Percentiles rank a stretch among this genome's conserved stretches.
These are phyloP conservation scores for Spizellomyces punctatus DNA, from an alignment of 192 early-diverging fungal species.

Conservation along the genomic window DNA sequence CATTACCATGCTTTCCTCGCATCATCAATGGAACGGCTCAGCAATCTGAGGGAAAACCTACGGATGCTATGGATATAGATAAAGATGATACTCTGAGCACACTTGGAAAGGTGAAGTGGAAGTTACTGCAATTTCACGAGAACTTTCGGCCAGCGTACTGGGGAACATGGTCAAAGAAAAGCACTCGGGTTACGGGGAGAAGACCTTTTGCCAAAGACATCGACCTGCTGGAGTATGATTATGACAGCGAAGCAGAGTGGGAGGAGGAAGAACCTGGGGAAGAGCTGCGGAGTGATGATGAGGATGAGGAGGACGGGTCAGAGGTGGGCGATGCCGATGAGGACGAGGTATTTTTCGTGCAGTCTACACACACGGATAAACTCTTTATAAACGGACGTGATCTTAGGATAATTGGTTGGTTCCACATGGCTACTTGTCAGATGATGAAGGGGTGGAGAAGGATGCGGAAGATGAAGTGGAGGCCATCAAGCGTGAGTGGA, in stretches of 20 bases:
- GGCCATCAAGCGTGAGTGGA: not conserved
- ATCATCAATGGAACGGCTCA: too few relatives aligned
- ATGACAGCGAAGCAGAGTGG: conserved; percentile 92
- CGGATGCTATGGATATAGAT: too few relatives aligned
- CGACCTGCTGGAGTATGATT: conserved; percentile 73
- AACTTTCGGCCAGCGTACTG: conserved; percentile 77
- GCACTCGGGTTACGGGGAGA: conserved; percentile 56
- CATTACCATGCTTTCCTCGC: too few relatives aligned
- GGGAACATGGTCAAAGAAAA: conserved; percentile 77
- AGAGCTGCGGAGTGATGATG: conserved; percentile 76
- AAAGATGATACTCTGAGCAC: too few relatives aligned
- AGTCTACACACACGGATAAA: too few relatives aligned
- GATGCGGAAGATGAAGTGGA: conserved; percentile 23
- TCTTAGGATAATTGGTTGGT: conserved; percentile 73
- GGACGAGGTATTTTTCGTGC: conserved; percentile 41
- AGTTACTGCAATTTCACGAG: conserved; percentile 70
- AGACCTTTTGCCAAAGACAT: conserved; percentile 68
- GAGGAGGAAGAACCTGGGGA: conserved; percentile 89
- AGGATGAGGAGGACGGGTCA: conserved; percentile 74
- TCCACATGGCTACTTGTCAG: conserved; percentile 84
- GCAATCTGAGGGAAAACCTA: too few relatives aligned
- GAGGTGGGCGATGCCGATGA: conserved; percentile 58
- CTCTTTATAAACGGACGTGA: conserved; percentile 21
- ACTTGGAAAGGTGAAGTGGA: conserved; percentile 35
- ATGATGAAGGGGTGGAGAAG: conserved; percentile 63